Base-by-base conservation (phyloP, 441 rosid species). In the Eruca vesicaria region DNA sequence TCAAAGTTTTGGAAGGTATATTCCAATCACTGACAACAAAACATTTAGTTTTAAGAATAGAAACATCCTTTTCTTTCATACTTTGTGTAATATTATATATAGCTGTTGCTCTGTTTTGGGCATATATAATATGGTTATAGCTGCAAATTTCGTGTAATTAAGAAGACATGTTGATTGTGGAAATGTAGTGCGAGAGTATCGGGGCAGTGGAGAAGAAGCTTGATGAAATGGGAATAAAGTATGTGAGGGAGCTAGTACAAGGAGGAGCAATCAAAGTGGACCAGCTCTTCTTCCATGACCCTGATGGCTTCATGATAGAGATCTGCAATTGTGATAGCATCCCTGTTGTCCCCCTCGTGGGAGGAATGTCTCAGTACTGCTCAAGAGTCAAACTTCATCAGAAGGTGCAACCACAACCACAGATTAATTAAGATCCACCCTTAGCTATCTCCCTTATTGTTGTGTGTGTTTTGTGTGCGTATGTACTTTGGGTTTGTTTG, bases 291-390 rank as follows among this genome's bases (percentile, higher is more conserved):
- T 93, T 93, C 83, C 97, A 93, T 36, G 98, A 93, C 35, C 98
- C 98, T 1, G 98, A 93, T 63, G 95, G 95, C 0, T 93, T 93
- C 86, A 93, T 93, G 98, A 86, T 90, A 28, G 98, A 93, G 85
- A 86, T 93, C 2, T 93, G 98, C 87, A 84, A 93, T 48, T 93
- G 97, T 0, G 95, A 93, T 31, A 85, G 65, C 63, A 80, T 93
- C 1, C 97, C 95, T 0, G 88, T 93, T 26, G 56, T 93, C 18
- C 98, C 98, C 4, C 78, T 93, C 1, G 91, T 68, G 0, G 92
- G 90, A 2, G 92, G 80, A 65, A 60, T 87, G 80, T 82, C 77
- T 8, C 80, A 84, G 12, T 63, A 91, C 1, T 93, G 98, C 66
- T 84, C 97, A 0, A 78, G 77, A 0, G 70, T 82, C 2, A 86